Evolutionary conservation across 352 stramenopile genomes (phyloP).

Genomic region (Pythium guiyangense): DNA sequence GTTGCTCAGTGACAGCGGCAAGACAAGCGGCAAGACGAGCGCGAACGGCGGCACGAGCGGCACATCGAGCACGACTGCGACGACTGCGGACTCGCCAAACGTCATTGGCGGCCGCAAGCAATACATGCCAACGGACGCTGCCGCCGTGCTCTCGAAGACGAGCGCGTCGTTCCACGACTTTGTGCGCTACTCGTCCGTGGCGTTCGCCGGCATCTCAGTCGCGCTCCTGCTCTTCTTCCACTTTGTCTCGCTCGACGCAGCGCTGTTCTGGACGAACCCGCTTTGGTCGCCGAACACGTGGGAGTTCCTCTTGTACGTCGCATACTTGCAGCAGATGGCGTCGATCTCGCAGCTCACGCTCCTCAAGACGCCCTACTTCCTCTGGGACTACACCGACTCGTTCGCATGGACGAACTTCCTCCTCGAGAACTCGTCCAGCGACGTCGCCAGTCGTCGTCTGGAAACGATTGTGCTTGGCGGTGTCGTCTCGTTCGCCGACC

Average conservation of each 20-base stretch:
- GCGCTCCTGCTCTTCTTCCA: constrained; percentile 58
- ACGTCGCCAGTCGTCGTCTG: constrained; percentile 28
- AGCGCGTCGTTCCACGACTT: constrained; percentile 54
- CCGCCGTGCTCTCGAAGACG: constrained; percentile 34
- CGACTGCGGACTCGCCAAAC: constrained; percentile 23
- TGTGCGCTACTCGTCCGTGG: constrained; percentile 43
- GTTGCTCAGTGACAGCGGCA: background rate
- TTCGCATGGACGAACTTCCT: constrained; percentile 73
- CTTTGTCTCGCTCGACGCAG: constrained; percentile 47
- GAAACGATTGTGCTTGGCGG: constrained; percentile 52
- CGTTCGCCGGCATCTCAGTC: constrained; percentile 63
- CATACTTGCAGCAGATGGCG: constrained; percentile 66
- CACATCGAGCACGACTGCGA: constrained; percentile 4
- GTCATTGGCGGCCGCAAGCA: constrained; percentile 54
- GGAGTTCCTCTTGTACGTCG: constrained; percentile 65
- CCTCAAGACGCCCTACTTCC: constrained; percentile 58
- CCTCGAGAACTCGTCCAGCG: constrained; percentile 18
- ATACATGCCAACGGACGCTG: constrained; percentile 42
- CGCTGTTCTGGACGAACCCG: constrained; percentile 33
- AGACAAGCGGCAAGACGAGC: background rate
- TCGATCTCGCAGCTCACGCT: constrained; percentile 54
- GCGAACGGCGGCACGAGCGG: constrained; percentile 14
- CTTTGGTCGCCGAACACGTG: constrained; percentile 70
- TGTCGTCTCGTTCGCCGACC: constrained; percentile 52
- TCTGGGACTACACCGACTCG: constrained; percentile 66